phyloP scores from a whole-genome alignment of 2,329 filamentous ascomycete species.

The Paecilomyces niveus region DNA sequence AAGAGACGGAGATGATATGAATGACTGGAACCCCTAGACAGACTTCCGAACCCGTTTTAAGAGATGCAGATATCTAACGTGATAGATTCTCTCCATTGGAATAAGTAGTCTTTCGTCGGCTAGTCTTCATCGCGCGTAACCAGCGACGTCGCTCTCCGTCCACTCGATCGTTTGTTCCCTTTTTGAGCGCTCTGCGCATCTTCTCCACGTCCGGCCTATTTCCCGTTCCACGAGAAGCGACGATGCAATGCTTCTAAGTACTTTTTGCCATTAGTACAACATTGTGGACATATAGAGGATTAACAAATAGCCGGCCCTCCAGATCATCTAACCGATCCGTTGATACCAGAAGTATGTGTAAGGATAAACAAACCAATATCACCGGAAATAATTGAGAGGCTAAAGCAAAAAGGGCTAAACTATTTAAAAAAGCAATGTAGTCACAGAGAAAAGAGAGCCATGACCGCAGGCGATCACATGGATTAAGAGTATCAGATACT shows the following conservation, averaged over 20 bases:
- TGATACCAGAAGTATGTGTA: conserved; percentile 2
- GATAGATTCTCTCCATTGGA: not conserved
- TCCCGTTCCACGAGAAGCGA: not conserved
- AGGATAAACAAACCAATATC: conserved; percentile 7
- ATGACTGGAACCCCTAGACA: not conserved
- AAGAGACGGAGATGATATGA: not conserved
- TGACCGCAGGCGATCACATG: conserved; percentile 1
- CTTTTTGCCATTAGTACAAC: not conserved
- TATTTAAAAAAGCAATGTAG: conserved; percentile 2
- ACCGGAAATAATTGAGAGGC: conserved; percentile 2
- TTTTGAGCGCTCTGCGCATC: not conserved
- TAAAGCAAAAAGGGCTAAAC: conserved; percentile 3
- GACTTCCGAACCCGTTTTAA: not conserved
- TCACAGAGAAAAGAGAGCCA: conserved; percentile 1
- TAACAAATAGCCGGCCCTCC: not conserved
- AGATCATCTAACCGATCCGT: not conserved
- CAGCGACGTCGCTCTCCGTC: not conserved
- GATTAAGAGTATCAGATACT: not conserved
- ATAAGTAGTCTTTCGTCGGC: not conserved
- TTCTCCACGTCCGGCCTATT: not conserved
- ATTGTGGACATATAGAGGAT: not conserved
- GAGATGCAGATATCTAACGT: not conserved
- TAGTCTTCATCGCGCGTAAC: not conserved
- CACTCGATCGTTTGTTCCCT: not conserved
- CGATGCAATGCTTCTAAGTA: not conserved